phyloP scores from a whole-genome alignment of 2,329 filamentous ascomycete genomes.

The Ceratocystis destructans region DNA sequence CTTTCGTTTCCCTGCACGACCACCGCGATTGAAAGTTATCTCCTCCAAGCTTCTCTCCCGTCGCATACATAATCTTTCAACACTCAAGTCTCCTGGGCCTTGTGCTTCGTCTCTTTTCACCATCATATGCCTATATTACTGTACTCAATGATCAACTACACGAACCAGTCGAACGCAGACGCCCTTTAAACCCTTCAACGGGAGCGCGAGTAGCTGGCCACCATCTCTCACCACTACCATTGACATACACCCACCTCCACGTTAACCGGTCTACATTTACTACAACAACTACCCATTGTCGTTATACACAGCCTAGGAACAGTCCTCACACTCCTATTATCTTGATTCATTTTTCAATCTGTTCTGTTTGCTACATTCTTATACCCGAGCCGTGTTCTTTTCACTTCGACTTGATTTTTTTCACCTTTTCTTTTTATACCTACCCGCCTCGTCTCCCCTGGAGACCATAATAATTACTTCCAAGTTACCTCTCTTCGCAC shows the following conservation, averaged over 20 bases:
- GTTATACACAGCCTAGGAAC: background rate
- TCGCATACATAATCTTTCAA: constrained; percentile 9
- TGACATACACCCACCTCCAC: background rate
- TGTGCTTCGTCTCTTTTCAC: constrained; percentile 30
- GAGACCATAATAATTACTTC: background rate
- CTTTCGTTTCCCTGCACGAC: constrained; percentile 3
- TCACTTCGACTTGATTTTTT: background rate
- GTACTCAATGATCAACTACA: constrained; percentile 39
- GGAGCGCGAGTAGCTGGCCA: constrained; percentile 41
- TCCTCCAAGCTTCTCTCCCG: background rate
- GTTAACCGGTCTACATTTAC: background rate
- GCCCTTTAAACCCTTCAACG: constrained; percentile 56
- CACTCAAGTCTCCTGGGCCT: constrained; percentile 29
- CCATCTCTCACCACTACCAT: background rate
- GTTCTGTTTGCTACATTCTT: background rate
- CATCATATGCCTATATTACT: constrained; percentile 17
- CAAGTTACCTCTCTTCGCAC: constrained; percentile 18
- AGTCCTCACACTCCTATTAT: background rate
- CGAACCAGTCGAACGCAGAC: constrained; percentile 40
- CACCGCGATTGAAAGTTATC: background rate
- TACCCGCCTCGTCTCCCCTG: too few species aligned
- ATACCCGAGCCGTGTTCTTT: constrained; percentile 7
- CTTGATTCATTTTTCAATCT: constrained; percentile 5
- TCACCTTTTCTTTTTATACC: background rate
- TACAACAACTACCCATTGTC: background rate